phyloP scores from a whole-genome alignment of 441 rosid species.

The Dalechampia spathulata region DNA sequence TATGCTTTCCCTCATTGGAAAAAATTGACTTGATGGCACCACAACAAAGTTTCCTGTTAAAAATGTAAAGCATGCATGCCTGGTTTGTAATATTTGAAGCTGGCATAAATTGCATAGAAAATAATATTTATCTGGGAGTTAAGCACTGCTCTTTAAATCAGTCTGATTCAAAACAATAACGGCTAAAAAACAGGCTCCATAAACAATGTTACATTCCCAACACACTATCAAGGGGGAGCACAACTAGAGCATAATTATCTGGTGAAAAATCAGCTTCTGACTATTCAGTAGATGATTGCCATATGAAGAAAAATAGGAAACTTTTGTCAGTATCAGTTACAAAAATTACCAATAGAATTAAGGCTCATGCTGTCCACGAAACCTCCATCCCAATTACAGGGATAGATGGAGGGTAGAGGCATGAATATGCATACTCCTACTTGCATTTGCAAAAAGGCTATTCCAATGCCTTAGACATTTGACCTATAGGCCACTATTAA shows the following conservation, averaged over 20 bases:
- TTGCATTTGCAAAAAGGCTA: too few species aligned
- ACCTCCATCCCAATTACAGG: too few species aligned
- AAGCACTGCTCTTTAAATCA: neutral
- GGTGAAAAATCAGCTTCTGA: too few species aligned
- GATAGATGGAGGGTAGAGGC: too few species aligned
- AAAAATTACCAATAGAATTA: too few species aligned
- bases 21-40: conserved; percentile 65
- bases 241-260: neutral
- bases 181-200: neutral
- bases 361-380: too few species aligned
- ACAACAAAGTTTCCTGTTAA: conserved; percentile 77
- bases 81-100: neutral
- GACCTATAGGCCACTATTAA: too few species aligned
- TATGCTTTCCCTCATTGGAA: conserved; percentile 73
- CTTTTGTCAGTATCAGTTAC: too few species aligned
- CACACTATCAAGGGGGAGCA: neutral
- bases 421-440: too few species aligned
- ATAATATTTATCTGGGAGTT: neutral
- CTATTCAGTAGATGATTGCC: too few species aligned
- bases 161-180: neutral
- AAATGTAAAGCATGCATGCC: conserved; percentile 2
- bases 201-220: neutral
- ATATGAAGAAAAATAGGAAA: too few species aligned
- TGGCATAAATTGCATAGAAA: neutral
- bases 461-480: too few species aligned